Percentiles rank a stretch among this genome's conserved stretches.
These are phyloP conservation scores for Talaromyces sp. DNA, from an alignment of 2,329 filamentous ascomycete species.

Conservation along the genomic window DNA sequence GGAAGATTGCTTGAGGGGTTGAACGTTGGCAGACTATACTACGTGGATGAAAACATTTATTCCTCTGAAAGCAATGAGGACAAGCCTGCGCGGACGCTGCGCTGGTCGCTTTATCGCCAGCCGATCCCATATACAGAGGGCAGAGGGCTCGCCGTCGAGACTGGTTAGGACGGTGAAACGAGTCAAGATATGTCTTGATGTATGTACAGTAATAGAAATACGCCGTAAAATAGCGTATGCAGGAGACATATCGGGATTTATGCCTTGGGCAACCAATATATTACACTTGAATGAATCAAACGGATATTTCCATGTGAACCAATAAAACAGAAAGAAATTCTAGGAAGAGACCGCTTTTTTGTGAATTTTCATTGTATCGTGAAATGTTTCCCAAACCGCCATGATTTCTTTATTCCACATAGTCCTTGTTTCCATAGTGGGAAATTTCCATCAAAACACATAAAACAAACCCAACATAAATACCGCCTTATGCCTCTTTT, in stretches of 20 bases:
- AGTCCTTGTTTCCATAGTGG: background rate
- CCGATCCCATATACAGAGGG: background rate
- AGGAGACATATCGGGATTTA: background rate
- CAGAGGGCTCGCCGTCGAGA: background rate
- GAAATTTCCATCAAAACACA: background rate
- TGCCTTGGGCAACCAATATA: background rate
- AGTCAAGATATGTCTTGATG: background rate
- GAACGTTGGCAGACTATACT: background rate
- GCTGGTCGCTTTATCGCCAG: background rate
- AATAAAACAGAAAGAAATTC: background rate
- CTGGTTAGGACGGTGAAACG: background rate
- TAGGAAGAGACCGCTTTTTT: background rate
- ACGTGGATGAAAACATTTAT: background rate
- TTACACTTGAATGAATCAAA: background rate
- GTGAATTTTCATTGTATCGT: background rate
- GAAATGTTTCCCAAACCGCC: too few relatives aligned
- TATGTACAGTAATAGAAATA: background rate
- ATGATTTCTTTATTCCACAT: background rate
- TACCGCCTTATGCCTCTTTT: background rate
- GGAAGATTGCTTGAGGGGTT: slow-evolving; percentile 65
- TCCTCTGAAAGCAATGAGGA: background rate
- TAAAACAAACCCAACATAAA: background rate
- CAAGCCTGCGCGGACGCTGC: background rate
- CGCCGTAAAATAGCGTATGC: background rate
- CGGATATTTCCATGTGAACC: background rate